These are phyloP conservation scores for Kodamaea sp. DNA, from an alignment of 1,139 yeast species.

Conservation along the genomic window DNA sequence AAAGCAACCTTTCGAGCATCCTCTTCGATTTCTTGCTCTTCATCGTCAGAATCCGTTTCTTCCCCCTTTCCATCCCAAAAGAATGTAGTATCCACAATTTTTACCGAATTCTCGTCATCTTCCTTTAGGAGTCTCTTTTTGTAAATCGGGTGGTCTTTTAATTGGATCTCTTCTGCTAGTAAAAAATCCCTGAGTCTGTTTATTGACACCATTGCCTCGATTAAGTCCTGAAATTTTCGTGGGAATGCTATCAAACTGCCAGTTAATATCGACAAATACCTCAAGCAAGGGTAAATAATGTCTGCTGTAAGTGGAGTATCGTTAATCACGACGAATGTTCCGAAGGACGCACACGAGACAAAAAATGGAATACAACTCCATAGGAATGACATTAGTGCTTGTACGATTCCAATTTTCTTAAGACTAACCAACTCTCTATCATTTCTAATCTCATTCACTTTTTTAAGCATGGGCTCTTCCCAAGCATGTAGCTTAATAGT, in stretches of 20 bases:
- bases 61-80: constrained; percentile 19
- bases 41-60: constrained; percentile 7
- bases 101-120: constrained; percentile 13
- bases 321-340: constrained; percentile 15
- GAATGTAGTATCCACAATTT: constrained; percentile 21
- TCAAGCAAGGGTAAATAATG: constrained; percentile 24
- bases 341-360: constrained; percentile 19
- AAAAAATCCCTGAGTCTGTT: constrained; percentile 23
- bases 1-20: constrained; percentile 41
- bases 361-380: constrained; percentile 24
- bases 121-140: constrained; percentile 5
- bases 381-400: constrained; percentile 19
- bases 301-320: constrained; percentile 21
- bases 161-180: constrained; percentile 21
- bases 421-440: constrained; percentile 22
- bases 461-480: constrained; percentile 22
- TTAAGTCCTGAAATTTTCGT: constrained; percentile 16
- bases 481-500: constrained; percentile 22
- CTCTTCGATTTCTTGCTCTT: constrained; percentile 24
- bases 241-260: constrained; percentile 25
- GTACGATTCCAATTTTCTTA: constrained; percentile 18
- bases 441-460: constrained; percentile 20
- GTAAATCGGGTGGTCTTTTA: constrained; percentile 11
- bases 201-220: constrained; percentile 23
- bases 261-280: constrained; percentile 23